Conservation (phyloP, 768 basidiomycete species). For the Boletus eberwhitei region DNA sequence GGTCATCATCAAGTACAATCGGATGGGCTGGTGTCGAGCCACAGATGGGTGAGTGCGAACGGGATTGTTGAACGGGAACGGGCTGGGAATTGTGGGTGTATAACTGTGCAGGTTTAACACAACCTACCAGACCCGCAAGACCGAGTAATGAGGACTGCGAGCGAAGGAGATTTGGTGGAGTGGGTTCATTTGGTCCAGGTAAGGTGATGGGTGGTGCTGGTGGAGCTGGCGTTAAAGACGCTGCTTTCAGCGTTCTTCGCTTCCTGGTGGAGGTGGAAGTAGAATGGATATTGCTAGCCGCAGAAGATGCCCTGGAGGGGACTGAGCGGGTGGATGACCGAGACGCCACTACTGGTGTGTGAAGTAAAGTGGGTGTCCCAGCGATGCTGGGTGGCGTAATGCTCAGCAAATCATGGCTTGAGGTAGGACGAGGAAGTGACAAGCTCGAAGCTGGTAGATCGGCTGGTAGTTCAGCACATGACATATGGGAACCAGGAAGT, state of each 20-base stretch:
- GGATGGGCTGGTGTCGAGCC: constrained; percentile 62
- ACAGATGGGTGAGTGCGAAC: constrained; percentile 34
- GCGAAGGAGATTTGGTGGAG: constrained; percentile 67
- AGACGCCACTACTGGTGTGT: constrained; percentile 6
- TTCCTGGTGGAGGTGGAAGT: constrained; percentile 25
- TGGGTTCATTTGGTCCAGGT: constrained; percentile 58
- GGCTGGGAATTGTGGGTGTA: constrained; percentile 4
- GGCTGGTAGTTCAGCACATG: constrained; percentile 81
- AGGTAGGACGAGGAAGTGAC: constrained; percentile 13
- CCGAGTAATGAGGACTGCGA: constrained; percentile 72
- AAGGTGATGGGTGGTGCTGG: constrained; percentile 55
- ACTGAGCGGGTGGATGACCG: constrained; percentile 10
- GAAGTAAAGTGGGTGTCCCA: neutral
- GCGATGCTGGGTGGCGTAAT: constrained; percentile 32
- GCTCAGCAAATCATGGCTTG: constrained; percentile 33
- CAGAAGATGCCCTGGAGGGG: constrained; percentile 13
- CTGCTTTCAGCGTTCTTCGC: constrained; percentile 34
- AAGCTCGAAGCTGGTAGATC: constrained; percentile 71
- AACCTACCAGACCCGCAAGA: constrained; percentile 65
- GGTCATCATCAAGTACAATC: constrained; percentile 66
- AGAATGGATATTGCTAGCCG: neutral
- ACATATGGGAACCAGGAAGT: constrained; percentile 90
- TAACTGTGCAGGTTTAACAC: constrained; percentile 50
- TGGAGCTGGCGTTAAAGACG: constrained; percentile 44
- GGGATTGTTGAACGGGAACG: constrained; percentile 34